These are phyloP conservation scores for Fusarium verticillioides DNA, from an alignment of 2,329 filamentous ascomycete species.

Conservation along the genomic window DNA sequence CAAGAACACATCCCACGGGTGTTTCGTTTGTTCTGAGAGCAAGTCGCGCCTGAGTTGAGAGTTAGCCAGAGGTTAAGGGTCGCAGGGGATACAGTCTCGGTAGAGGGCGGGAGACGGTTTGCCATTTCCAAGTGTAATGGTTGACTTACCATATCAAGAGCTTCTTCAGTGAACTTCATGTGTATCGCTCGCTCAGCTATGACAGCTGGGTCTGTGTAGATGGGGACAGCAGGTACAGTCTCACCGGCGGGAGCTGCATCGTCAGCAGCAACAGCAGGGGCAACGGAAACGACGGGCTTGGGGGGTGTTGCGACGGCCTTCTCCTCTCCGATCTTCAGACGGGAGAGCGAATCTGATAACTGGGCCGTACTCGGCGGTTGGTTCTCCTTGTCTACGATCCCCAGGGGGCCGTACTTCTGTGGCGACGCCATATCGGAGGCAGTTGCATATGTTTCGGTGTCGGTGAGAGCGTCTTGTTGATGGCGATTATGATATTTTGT, in stretches of 20 bases:
- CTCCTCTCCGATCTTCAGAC: constrained; percentile 31
- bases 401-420: background rate
- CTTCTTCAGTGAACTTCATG: constrained; percentile 80
- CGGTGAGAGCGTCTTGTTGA: background rate
- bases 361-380: constrained; percentile 25
- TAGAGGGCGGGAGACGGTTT: background rate
- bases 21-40: constrained; percentile 91
- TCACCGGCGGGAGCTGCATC: background rate
- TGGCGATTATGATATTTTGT: background rate
- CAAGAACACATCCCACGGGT: constrained; percentile 94
- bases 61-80: background rate
- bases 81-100: background rate
- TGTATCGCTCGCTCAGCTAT: constrained; percentile 50
- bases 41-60: constrained; percentile 74
- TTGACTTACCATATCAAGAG: constrained; percentile 81
- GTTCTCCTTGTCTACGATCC: constrained; percentile 48
- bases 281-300: background rate
- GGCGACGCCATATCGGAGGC: constrained; percentile 37
- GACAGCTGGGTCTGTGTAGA: constrained; percentile 45
- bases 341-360: constrained; percentile 28
- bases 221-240: background rate
- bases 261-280: background rate
- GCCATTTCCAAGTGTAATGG: background rate
- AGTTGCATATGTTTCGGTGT: constrained; percentile 1
- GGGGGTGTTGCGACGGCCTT: background rate